Conservation (phyloP, 768 basidiomycete genomes). For the Lactifluus volemus region DNA sequence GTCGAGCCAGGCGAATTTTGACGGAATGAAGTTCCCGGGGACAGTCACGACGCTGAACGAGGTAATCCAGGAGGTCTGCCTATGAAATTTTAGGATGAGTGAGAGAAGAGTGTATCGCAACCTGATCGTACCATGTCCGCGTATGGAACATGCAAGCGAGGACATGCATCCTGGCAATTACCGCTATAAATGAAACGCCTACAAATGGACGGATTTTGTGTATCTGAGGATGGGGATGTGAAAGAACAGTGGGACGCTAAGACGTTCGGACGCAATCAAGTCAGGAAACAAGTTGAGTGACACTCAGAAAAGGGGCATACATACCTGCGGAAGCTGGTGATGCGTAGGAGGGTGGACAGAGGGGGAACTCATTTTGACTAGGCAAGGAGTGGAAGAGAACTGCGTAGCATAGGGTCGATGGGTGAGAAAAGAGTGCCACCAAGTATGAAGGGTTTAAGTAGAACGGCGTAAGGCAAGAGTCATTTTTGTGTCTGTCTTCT, state of each 20-base stretch:
- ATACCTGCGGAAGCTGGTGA: neutral
- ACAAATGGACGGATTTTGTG: neutral
- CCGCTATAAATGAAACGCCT: slow-evolving; percentile 1
- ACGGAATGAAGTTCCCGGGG: neutral
- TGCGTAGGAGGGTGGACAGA: neutral
- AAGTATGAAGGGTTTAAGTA: too few relatives aligned
- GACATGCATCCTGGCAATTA: neutral
- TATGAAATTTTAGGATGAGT: neutral
- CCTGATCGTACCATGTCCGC: neutral
- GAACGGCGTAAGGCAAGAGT: too few relatives aligned
- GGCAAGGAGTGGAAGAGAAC: neutral
- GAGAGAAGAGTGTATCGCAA: neutral
- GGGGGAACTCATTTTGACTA: neutral
- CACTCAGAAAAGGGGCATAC: neutral
- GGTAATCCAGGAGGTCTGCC: neutral
- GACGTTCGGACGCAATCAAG: neutral
- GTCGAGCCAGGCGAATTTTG: neutral
- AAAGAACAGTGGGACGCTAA: neutral
- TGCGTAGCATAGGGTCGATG: too few relatives aligned
- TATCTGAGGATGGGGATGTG: neutral
- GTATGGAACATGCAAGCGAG: neutral
- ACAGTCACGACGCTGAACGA: neutral
- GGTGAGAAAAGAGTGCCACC: too few relatives aligned
- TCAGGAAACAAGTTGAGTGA: neutral
- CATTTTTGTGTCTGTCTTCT: too few relatives aligned